phyloP scores from a whole-genome alignment of 1,139 yeast species.

The Yamadazyma jaroonii region DNA sequence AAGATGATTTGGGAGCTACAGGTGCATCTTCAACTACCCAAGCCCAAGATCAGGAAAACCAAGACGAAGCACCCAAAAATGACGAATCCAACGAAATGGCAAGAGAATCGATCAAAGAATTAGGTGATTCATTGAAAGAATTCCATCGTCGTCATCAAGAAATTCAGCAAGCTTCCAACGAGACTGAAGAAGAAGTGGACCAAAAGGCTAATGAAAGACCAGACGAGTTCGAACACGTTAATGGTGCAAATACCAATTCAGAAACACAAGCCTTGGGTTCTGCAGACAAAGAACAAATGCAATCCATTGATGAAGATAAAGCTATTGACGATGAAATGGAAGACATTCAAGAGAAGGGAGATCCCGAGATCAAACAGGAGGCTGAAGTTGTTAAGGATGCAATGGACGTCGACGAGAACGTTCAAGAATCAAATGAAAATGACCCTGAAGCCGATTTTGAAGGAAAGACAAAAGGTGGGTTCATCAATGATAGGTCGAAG shows the following conservation, averaged over 20 bases:
- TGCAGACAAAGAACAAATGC: constrained; percentile 78
- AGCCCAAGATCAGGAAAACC: constrained; percentile 19
- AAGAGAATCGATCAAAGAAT: constrained; percentile 76
- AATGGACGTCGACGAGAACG: constrained; percentile 21
- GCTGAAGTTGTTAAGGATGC: constrained; percentile 23
- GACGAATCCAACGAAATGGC: constrained; percentile 72
- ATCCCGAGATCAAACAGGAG: constrained; percentile 14
- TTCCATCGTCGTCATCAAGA: constrained; percentile 90
- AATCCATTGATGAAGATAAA: constrained; percentile 74
- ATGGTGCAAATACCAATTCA: constrained; percentile 70
- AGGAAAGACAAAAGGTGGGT: constrained; percentile 52
- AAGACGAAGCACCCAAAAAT: constrained; percentile 30
- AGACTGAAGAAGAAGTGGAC: constrained; percentile 39
- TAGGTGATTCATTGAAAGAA: constrained; percentile 89
- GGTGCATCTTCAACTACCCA: constrained; percentile 57
- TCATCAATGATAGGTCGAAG: constrained; percentile 47
- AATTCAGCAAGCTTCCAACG: constrained; percentile 60
- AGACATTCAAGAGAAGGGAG: constrained; percentile 11
- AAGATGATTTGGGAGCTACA: constrained; percentile 65
- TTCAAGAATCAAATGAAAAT: constrained; percentile 20
- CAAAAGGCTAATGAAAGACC: constrained; percentile 62
- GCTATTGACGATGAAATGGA: constrained; percentile 73
- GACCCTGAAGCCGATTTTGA: constrained; percentile 46
- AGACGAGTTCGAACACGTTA: constrained; percentile 89
- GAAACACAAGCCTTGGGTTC: constrained; percentile 94